A percentile compares a stretch with the other conserved stretches of the same genome.
These are phyloP conservation scores for Suhomyces kunorum DNA, from an alignment of 1,139 yeast species.

Conservation along the genomic window DNA sequence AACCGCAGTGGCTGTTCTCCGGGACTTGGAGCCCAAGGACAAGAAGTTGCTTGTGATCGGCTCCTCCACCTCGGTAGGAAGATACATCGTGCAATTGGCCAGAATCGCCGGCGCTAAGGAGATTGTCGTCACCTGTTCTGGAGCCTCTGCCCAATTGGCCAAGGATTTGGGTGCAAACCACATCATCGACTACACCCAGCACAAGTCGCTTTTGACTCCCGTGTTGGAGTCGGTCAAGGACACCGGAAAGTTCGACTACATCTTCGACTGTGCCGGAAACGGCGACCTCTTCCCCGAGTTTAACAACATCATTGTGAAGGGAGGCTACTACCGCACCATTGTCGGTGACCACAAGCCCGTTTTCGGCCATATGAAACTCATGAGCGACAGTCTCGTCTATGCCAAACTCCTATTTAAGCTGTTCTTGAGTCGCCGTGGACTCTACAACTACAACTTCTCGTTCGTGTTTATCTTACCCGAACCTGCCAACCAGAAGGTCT, in stretches of 20 bases:
- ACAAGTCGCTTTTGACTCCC: constrained; percentile 27
- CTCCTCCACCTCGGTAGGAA: constrained; percentile 74
- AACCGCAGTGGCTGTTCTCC: constrained; percentile 52
- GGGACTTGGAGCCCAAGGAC: constrained; percentile 28
- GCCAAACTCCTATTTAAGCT: constrained; percentile 11
- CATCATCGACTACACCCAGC: constrained; percentile 50
- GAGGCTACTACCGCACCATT: constrained; percentile 41
- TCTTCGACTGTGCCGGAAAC: constrained; percentile 35
- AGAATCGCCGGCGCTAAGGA: constrained; percentile 48
- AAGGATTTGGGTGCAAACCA: constrained; percentile 53
- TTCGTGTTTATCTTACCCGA: constrained; percentile 19
- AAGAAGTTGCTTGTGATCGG: constrained; percentile 61
- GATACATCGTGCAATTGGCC: constrained; percentile 58
- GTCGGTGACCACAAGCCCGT: constrained; percentile 49
- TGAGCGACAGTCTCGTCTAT: constrained; percentile 6
- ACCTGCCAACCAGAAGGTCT: too few species aligned
- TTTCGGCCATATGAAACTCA: constrained; percentile 18
- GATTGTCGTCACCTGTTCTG: constrained; percentile 45
- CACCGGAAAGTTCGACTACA: constrained; percentile 38
- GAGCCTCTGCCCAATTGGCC: constrained; percentile 41
- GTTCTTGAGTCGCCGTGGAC: constrained; percentile 17
- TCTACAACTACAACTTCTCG: constrained; percentile 19
- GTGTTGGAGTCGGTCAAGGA: constrained; percentile 32
- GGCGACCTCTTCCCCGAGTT: constrained; percentile 25
- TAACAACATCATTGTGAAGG: constrained; percentile 35